phyloP scores from a whole-genome alignment of 1,139 yeast species.

The Blastobotrys raffinosifermentans region DNA sequence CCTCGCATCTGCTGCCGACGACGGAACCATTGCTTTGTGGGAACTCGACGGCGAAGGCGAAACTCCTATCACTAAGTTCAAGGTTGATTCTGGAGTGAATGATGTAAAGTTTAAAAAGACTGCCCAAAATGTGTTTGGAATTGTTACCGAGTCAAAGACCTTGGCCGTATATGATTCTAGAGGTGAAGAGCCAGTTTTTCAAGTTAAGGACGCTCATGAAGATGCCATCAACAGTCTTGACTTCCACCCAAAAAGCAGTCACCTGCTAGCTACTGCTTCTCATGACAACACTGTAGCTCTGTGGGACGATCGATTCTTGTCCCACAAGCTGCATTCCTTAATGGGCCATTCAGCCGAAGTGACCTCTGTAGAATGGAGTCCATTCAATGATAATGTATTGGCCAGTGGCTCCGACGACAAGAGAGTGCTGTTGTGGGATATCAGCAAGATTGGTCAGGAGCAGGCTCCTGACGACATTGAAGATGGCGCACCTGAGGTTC shows the following conservation, averaged over 20 bases:
- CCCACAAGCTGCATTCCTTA: slow-evolving; percentile 27
- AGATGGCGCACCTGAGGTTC: slow-evolving; percentile 36
- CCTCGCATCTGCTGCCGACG: slow-evolving; percentile 62
- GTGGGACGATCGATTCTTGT: slow-evolving; percentile 60
- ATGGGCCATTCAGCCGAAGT: slow-evolving; percentile 54
- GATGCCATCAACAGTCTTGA: slow-evolving; percentile 59
- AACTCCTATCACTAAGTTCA: background rate
- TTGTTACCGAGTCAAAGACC: slow-evolving; percentile 68
- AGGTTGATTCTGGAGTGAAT: slow-evolving; percentile 7
- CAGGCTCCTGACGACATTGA: slow-evolving; percentile 27
- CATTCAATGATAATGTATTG: slow-evolving; percentile 49
- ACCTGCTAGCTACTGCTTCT: slow-evolving; percentile 65
- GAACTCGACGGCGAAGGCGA: slow-evolving; percentile 33
- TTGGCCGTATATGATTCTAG: slow-evolving; percentile 67
- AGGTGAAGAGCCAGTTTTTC: slow-evolving; percentile 18
- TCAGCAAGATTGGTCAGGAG: slow-evolving; percentile 37
- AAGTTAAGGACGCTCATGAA: slow-evolving; percentile 31
- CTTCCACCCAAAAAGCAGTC: slow-evolving; percentile 52
- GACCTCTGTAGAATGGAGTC: slow-evolving; percentile 75
- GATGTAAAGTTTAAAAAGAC: slow-evolving; percentile 19
- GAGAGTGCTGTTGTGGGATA: slow-evolving; percentile 67
- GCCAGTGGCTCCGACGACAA: slow-evolving; percentile 72
- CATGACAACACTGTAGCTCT: slow-evolving; percentile 51
- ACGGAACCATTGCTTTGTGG: slow-evolving; percentile 65
- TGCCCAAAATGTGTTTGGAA: slow-evolving; percentile 50